Base-by-base conservation (phyloP, 495 filamentous ascomycete genomes). In the Apodospora peruviana region DNA sequence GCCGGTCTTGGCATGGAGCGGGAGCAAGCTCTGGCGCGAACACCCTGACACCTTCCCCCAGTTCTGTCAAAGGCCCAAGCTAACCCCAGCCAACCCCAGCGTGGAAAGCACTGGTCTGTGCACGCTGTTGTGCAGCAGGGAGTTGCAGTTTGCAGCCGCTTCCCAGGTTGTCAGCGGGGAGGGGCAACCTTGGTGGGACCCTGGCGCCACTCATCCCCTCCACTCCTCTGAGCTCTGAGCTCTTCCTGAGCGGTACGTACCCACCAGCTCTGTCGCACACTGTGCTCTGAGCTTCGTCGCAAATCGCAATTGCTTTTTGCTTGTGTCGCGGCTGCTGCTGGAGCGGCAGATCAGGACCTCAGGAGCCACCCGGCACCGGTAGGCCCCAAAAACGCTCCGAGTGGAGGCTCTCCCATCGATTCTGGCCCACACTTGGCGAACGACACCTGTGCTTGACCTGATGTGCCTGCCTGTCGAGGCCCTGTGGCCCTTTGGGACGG, bases 1-100 rank as follows among this genome's bases (percentile, higher is more conserved):
- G 27, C 24, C 45, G 16, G 11, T 51, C 52, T 55, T 55, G 52
- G 52, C 52, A n/a, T n/a, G n/a, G n/a, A 44, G 37, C 25, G 47
- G 34, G 40, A 45, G 40, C n/a, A n/a, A n/a, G n/a, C n/a, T n/a
- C n/a, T n/a, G n/a, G n/a, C n/a, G n/a, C 18, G 23, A 41, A 34
- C 40, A 44, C 5, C 18, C 9, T n/a, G 27, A 32, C 27, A 32
- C 7, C 27, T 32, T 14, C 27, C 27, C 27, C 7, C 7, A 32
- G 27, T 14, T 14, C 27, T 14, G 14, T 14, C 27, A 32, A 32
- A 14, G 27, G 7, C n/a, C n/a, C n/a, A n/a, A n/a, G n/a, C n/a
- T n/a, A n/a, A n/a, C n/a, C n/a, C n/a, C n/a, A n/a, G n/a, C n/a
- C n/a, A n/a, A n/a, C n/a, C n/a, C n/a, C n/a, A n/a, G n/a, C n/a